Evolutionary conservation across 2,329 filamentous ascomycete species (phyloP).

Genomic region (Pseudogymnoascus sp.): DNA sequence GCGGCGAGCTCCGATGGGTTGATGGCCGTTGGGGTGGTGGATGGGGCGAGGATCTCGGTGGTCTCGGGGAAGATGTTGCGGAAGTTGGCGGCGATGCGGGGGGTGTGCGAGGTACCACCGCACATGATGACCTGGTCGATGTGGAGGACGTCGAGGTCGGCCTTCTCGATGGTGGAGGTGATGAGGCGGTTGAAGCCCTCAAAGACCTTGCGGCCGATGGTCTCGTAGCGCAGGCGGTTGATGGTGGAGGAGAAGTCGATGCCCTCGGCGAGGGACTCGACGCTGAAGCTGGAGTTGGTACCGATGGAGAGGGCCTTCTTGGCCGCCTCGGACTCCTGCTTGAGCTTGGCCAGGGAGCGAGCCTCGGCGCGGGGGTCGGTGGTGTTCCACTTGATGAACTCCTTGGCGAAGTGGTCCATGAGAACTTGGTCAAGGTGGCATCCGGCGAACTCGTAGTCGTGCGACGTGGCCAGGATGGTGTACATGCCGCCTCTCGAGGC

Average conservation of each 20-base stretch:
- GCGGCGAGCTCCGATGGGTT: conserved; percentile 89
- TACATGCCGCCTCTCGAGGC: conserved; percentile 93
- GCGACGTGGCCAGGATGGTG: conserved; percentile 83
- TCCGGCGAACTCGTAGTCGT: conserved; percentile 92
- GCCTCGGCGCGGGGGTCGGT: conserved; percentile 77
- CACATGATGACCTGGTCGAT: conserved; percentile 91
- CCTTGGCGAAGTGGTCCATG: conserved; percentile 95
- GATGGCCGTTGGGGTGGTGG: conserved; percentile 68
- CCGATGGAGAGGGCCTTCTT: conserved; percentile 90
- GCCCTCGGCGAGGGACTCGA: conserved; percentile 84
- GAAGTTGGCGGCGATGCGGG: conserved; percentile 80
- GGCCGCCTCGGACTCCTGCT: conserved; percentile 80
- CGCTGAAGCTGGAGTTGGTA: conserved; percentile 80
- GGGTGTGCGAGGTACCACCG: conserved; percentile 87
- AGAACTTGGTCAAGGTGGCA: conserved; percentile 81
- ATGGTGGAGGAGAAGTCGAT: conserved; percentile 87
- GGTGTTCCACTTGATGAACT: conserved; percentile 92
- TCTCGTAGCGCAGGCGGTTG: conserved; percentile 90
- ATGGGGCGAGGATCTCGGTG: conserved; percentile 74
- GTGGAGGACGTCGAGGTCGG: conserved; percentile 82
- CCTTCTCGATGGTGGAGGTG: conserved; percentile 81
- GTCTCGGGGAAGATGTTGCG: conserved; percentile 71
- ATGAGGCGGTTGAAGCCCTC: conserved; percentile 81
- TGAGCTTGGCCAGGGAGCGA: conserved; percentile 82
- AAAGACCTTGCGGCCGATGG: conserved; percentile 79